phyloP scores from a whole-genome alignment of 139 green algal species.

The Chlorella sorokiniana region DNA sequence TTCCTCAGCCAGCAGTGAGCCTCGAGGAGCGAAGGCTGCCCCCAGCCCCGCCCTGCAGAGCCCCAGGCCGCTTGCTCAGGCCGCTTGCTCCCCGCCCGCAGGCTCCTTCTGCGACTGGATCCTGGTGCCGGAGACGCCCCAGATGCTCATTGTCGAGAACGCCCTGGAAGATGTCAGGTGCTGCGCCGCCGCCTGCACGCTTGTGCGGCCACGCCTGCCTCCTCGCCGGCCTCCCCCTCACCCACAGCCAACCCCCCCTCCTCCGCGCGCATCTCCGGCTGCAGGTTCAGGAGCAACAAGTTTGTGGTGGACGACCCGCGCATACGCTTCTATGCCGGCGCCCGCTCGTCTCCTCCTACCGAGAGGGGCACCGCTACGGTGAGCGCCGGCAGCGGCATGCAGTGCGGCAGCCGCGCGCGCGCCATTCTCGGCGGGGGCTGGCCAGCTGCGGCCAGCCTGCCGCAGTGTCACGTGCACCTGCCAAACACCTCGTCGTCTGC shows the following conservation, averaged over 20 bases:
- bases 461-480: too few species aligned
- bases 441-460: too few species aligned
- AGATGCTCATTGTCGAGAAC: slow-evolving; percentile 79
- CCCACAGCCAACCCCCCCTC: not conserved
- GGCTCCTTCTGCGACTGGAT: slow-evolving; percentile 25
- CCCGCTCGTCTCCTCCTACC: slow-evolving; percentile 63
- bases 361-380: slow-evolving; percentile 27
- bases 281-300: slow-evolving; percentile 49
- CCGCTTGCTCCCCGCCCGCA: not conserved
- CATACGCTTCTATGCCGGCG: slow-evolving; percentile 86
- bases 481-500: not conserved
- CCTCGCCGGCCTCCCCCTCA: too few species aligned
- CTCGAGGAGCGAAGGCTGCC: too few species aligned
- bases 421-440: too few species aligned
- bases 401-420: not conserved
- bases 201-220: not conserved
- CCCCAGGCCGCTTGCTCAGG: not conserved
- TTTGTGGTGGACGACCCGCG: slow-evolving; percentile 66
- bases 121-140: not conserved
- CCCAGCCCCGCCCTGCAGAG: too few species aligned
- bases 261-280: not conserved
- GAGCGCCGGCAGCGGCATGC: not conserved
- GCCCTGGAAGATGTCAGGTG: slow-evolving; percentile 58
- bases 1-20: too few species aligned
- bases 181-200: too few species aligned